phyloP scores from a whole-genome alignment of 768 basidiomycete species.

The Suillus alpinus region DNA sequence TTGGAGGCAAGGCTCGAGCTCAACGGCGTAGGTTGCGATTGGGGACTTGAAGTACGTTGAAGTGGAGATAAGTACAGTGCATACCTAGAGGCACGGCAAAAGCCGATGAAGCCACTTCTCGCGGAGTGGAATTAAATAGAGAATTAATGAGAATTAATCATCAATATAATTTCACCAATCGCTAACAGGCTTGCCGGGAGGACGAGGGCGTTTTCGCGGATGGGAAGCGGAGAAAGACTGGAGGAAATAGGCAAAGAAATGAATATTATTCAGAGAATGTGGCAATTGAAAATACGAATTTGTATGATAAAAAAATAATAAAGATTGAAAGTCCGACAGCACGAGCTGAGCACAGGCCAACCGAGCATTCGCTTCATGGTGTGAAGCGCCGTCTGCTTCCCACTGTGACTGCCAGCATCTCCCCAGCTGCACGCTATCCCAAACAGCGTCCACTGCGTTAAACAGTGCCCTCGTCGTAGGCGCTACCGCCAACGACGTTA shows the following conservation, averaged over 20 bases:
- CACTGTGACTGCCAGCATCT: constrained; percentile 58
- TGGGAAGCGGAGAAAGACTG: not conserved
- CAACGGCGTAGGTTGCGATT: not conserved
- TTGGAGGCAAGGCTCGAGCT: not conserved
- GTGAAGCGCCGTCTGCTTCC: constrained; percentile 47
- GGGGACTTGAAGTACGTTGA: not conserved
- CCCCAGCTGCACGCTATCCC: constrained; percentile 29
- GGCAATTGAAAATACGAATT: constrained; percentile 13
- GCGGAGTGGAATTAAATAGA: not conserved
- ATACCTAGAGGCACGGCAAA: not conserved
- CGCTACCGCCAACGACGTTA: constrained; percentile 23
- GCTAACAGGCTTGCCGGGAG: not conserved
- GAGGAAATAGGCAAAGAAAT: not conserved
- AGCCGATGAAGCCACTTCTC: not conserved
- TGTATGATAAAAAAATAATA: constrained; percentile 16
- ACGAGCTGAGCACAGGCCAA: constrained; percentile 6
- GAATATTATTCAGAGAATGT: constrained; percentile 2
- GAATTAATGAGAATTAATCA: not conserved
- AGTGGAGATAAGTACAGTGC: not conserved
- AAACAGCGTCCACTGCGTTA: constrained; percentile 45
- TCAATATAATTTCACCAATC: not conserved
- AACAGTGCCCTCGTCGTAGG: constrained; percentile 38
- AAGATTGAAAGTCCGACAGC: constrained; percentile 29
- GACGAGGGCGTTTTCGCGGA: not conserved
- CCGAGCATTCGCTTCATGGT: constrained; percentile 23